Evolutionary conservation across 148 eudicot genomes (phyloP), one percentile per base, ranked within the genome.

Genomic region (Nepenthes gracilis): DNA sequence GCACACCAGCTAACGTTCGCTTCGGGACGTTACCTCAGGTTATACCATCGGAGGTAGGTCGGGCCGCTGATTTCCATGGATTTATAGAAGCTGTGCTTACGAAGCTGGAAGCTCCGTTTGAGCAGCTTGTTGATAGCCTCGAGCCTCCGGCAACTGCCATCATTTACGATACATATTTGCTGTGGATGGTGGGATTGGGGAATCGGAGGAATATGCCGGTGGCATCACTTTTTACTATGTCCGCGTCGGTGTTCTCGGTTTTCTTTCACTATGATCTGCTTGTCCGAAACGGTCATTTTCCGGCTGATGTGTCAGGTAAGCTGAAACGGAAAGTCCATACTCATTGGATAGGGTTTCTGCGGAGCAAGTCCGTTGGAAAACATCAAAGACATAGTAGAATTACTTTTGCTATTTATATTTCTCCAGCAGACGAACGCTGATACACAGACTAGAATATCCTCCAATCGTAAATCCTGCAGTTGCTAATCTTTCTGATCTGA

Each of bases 11-110:
- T 33, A 76, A 72, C 65, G 10, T 83, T 62, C 68, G 52, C 6
- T 83, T 70, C 68, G 68, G 61, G 0, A 67, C 85, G 0, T 60
- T 80, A 55, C 93, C 85, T 3, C 81, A 85, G 50, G 93, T 85
- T 2, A 13, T 85, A 1, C 88, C 88, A 1, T 85, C 85, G 0
- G 93, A 83, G 67, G 13, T 59, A 2, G 77, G 73, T 43, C 80
- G 88, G 12, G 80, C 45, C 53, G 65, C 57, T 51, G 80, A 86
- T 63, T 61, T 65, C 54, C 23, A 63, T 0, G 76, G 57, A 15
- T 86, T 86, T 61, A 9, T 61, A 1, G 67, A 72, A 51, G 80
- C 85, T 33, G 54, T 70, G 1, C 36, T 48, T 6, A 83, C 80
- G 9, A 73, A 78, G 57, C 58, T 86, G 45, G 67, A 64, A 54